Evolutionary conservation across 2,329 filamentous ascomycete species (phyloP).

Genomic region (Fusarium sterilihyphosum): DNA sequence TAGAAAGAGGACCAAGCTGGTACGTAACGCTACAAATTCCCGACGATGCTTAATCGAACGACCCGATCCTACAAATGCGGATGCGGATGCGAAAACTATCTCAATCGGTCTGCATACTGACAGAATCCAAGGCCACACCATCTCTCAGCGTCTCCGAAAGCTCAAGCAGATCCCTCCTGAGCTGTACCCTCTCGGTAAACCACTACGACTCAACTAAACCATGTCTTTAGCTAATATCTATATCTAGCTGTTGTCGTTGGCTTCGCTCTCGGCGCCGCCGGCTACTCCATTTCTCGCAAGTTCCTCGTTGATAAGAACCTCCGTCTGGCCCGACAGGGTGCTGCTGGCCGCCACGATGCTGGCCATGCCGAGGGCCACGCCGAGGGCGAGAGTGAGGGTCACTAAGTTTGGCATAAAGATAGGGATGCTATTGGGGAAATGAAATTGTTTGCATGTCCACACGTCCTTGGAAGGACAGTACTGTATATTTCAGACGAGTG

Average conservation of each 20-base stretch:
- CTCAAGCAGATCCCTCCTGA: slow-evolving; percentile 92
- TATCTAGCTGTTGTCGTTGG: slow-evolving; percentile 81
- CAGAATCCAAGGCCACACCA: slow-evolving; percentile 80
- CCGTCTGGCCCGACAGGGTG: slow-evolving; percentile 79
- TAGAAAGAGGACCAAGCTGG: slow-evolving; percentile 75
- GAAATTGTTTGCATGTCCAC: slow-evolving; percentile 35
- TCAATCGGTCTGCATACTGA: slow-evolving; percentile 37
- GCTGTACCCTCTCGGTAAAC: slow-evolving; percentile 89
- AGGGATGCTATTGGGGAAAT: slow-evolving; percentile 16
- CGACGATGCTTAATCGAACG: slow-evolving; percentile 17
- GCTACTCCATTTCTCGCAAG: slow-evolving; percentile 85
- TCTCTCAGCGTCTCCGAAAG: slow-evolving; percentile 92
- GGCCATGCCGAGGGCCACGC: slow-evolving; percentile 39
- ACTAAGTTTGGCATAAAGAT: slow-evolving; percentile 36
- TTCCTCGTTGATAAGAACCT: slow-evolving; percentile 91
- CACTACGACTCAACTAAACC: slow-evolving; percentile 28
- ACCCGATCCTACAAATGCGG: slow-evolving; percentile 20
- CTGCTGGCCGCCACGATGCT: slow-evolving; percentile 53
- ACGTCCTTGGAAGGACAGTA: slow-evolving; percentile 25
- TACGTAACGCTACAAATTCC: slow-evolving; percentile 56
- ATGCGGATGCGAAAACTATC: neutral
- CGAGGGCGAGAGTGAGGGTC: slow-evolving; percentile 45
- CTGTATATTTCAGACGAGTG: slow-evolving; percentile 43
- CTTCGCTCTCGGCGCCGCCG: slow-evolving; percentile 82
- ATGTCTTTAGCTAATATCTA: slow-evolving; percentile 39